Percentiles rank a stretch among this genome's conserved stretches.
These are phyloP conservation scores for Corymbia maculata DNA, from an alignment of 345 rosid genomes.

Conservation along the genomic window DNA sequence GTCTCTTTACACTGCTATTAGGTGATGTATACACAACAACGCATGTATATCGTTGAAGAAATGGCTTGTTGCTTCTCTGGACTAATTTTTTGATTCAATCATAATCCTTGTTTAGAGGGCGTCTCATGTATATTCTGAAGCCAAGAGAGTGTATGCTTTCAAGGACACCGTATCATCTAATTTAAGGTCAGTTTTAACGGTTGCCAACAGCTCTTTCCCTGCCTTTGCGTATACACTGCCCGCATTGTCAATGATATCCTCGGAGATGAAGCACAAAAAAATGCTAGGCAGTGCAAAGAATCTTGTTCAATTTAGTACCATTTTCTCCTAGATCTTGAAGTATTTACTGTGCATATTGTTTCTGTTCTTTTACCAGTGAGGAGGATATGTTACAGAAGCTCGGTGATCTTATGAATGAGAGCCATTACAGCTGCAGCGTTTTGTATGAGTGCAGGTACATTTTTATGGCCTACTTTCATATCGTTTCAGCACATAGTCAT, in stretches of 20 bases:
- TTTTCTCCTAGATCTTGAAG: not conserved
- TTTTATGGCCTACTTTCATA: not conserved
- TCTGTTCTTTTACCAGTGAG: conserved; percentile 44
- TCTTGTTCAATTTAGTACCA: not conserved
- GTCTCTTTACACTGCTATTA: not conserved
- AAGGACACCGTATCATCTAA: conserved; percentile 68
- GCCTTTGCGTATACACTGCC: not conserved
- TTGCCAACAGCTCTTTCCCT: not conserved
- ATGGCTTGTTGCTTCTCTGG: not conserved
- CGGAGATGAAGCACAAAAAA: not conserved
- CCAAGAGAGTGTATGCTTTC: conserved; percentile 74
- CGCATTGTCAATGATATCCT: not conserved
- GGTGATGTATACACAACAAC: not conserved
- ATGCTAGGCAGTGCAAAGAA: not conserved
- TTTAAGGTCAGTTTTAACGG: conserved; percentile 31
- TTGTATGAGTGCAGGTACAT: conserved; percentile 89
- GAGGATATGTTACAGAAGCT: conserved; percentile 82
- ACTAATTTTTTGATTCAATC: not conserved
- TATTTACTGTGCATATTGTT: not conserved
- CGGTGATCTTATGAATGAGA: conserved; percentile 85
- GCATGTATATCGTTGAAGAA: not conserved
- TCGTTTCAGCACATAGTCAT: not conserved
- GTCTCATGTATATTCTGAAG: conserved; percentile 86
- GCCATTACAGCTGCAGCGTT: conserved; percentile 92
- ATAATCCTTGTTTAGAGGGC: conserved; percentile 53